Evolutionary conservation across 164 flowering plant genomes (phyloP).

Genomic region (Protea cynaroides): DNA sequence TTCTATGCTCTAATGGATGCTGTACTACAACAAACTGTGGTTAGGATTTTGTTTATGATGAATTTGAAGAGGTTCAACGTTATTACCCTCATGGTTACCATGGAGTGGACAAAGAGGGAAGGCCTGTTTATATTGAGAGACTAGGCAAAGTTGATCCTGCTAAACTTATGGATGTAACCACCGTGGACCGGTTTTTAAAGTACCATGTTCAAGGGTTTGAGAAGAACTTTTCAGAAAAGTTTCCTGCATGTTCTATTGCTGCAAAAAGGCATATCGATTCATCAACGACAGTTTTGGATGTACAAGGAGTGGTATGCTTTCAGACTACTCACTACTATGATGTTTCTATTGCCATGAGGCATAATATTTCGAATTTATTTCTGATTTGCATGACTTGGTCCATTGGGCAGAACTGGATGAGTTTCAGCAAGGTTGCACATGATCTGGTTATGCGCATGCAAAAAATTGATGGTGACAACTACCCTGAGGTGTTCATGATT

Average conservation of each 20-base stretch:
- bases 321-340: not conserved
- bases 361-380: not conserved
- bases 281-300: constrained; percentile 70
- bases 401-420: constrained; percentile 70
- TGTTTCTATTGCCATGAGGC: not conserved
- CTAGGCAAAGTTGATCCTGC: constrained; percentile 17
- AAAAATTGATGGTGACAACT: constrained; percentile 82
- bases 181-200: constrained; percentile 49
- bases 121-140: constrained; percentile 25
- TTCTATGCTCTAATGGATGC: not conserved
- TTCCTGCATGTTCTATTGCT: constrained; percentile 79
- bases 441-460: constrained; percentile 80
- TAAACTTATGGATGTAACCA: constrained; percentile 21
- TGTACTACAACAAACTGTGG: constrained; percentile 2
- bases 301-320: constrained; percentile 66
- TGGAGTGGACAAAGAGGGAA: constrained; percentile 28
- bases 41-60: constrained; percentile 22
- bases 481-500: constrained; percentile 76
- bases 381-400: constrained; percentile 11
- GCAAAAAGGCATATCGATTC: constrained; percentile 60
- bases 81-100: constrained; percentile 28
- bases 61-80: constrained; percentile 16
- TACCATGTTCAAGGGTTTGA: constrained; percentile 89
- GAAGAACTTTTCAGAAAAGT: constrained; percentile 66
- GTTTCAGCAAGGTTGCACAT: constrained; percentile 71